Evolutionary conservation across 495 filamentous ascomycete species (phyloP).

Genomic region (Aspergillus asperescens): DNA sequence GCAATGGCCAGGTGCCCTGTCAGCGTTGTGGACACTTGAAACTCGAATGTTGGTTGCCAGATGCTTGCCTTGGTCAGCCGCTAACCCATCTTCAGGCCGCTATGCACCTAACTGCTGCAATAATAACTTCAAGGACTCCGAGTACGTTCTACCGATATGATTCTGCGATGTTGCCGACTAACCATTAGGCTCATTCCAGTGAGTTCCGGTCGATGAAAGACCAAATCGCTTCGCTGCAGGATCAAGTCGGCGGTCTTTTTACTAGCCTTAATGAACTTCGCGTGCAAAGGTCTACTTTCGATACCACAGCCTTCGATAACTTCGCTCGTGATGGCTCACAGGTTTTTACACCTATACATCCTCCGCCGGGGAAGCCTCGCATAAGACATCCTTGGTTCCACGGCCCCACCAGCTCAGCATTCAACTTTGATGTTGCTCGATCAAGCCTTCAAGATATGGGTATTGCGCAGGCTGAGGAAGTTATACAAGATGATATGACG

Average conservation of each 20-base stretch:
- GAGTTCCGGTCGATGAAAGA: constrained; percentile 76
- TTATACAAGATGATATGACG: constrained; percentile 51
- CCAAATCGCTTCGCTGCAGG: constrained; percentile 70
- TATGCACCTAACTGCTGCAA: constrained; percentile 92
- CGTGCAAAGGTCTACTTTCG: constrained; percentile 31
- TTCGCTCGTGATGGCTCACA: constrained; percentile 38
- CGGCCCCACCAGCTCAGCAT: constrained; percentile 80
- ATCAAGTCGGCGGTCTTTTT: constrained; percentile 75
- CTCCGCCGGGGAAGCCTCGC: constrained; percentile 33
- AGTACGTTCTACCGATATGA: constrained; percentile 37
- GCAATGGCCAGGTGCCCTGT: constrained; percentile 86
- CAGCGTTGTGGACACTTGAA: constrained; percentile 84
- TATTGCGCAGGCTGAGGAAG: constrained; percentile 54
- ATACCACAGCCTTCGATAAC: constrained; percentile 35
- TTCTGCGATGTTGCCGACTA: constrained; percentile 7
- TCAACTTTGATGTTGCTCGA: constrained; percentile 81
- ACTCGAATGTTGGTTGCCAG: constrained; percentile 57
- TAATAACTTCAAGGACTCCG: constrained; percentile 75
- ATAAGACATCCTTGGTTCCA: constrained; percentile 62
- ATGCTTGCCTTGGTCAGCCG: background rate
- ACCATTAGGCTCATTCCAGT: constrained; percentile 25
- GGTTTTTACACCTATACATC: constrained; percentile 31
- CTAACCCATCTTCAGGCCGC: constrained; percentile 38
- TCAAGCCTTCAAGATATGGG: constrained; percentile 87
- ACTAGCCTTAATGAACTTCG: constrained; percentile 62